Conservation (phyloP, 2,329 filamentous ascomycete species). For the Claviceps citrina region DNA sequence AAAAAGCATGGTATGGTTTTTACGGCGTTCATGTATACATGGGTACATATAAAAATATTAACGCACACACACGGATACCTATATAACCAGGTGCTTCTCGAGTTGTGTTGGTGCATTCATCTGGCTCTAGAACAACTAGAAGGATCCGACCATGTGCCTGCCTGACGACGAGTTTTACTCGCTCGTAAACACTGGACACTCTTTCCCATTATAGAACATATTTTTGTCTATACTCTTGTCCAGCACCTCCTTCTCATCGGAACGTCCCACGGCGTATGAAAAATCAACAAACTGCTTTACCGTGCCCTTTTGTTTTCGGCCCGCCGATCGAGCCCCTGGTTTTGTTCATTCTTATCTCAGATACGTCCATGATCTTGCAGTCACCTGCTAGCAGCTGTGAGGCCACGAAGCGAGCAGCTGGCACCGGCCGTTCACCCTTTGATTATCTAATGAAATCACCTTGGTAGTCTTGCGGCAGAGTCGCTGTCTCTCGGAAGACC, state of each 20-base stretch:
- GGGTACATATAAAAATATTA: neutral
- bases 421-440: neutral
- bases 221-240: no score
- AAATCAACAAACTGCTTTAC: no score
- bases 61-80: neutral
- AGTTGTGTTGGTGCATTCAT: no score
- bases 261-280: neutral
- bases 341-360: neutral
- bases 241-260: neutral
- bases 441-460: neutral
- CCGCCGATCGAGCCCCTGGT: neutral
- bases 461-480: neutral
- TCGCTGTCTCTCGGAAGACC: neutral
- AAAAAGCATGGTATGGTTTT: slow-evolving; percentile 4
- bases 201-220: neutral
- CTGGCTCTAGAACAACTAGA: no score
- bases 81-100: no score
- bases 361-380: neutral
- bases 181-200: neutral
- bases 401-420: neutral
- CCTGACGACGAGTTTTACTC: no score
- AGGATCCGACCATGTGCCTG: no score
- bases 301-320: no score
- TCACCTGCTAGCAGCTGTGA: neutral
- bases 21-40: slow-evolving; percentile 3